These are phyloP conservation scores for Amphibolis antarctica DNA, from an alignment of 106 monocot species.

Conservation along the genomic window DNA sequence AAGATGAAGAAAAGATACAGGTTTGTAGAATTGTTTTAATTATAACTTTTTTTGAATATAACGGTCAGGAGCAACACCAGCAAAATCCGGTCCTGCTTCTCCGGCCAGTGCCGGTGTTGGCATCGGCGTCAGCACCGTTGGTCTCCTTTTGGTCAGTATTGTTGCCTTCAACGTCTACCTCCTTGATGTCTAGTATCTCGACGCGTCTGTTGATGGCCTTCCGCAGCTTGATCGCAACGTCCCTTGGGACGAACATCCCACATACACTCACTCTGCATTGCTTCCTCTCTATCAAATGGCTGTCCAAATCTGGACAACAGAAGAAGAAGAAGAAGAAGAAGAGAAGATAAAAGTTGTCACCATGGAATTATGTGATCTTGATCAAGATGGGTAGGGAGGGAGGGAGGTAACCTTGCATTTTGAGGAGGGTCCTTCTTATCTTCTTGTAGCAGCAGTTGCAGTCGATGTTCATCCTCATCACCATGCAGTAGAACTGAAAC, in stretches of 20 bases:
- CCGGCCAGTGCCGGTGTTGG: too few relatives aligned
- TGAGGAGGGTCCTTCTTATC: slow-evolving; percentile 50
- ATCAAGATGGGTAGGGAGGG: too few relatives aligned
- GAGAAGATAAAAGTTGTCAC: background rate
- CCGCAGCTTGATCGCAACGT: slow-evolving; percentile 66
- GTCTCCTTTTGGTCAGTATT: background rate
- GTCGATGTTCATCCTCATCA: slow-evolving; percentile 82
- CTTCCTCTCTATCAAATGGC: slow-evolving; percentile 82
- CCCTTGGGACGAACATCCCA: slow-evolving; percentile 55
- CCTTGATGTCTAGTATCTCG: slow-evolving; percentile 67
- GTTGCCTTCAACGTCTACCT: slow-evolving; percentile 8
- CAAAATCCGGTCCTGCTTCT: too few relatives aligned
- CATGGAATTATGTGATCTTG: background rate
- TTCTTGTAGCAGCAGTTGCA: slow-evolving; percentile 73
- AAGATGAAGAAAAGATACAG: too few relatives aligned
- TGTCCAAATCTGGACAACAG: slow-evolving; percentile 50
- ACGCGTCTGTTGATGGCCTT: slow-evolving; percentile 64
- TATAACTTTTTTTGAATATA: too few relatives aligned
- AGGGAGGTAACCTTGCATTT: slow-evolving; percentile 91
- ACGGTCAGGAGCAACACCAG: too few relatives aligned
- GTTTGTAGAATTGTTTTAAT: too few relatives aligned
- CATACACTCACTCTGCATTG: slow-evolving; percentile 56
- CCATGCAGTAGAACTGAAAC: slow-evolving; percentile 59
- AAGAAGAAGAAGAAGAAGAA: background rate
- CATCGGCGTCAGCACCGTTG: too few relatives aligned